Evolutionary conservation across 2,329 filamentous ascomycete species (phyloP), one percentile per base, ranked within the genome.

Genomic region (Phoma herbarum): DNA sequence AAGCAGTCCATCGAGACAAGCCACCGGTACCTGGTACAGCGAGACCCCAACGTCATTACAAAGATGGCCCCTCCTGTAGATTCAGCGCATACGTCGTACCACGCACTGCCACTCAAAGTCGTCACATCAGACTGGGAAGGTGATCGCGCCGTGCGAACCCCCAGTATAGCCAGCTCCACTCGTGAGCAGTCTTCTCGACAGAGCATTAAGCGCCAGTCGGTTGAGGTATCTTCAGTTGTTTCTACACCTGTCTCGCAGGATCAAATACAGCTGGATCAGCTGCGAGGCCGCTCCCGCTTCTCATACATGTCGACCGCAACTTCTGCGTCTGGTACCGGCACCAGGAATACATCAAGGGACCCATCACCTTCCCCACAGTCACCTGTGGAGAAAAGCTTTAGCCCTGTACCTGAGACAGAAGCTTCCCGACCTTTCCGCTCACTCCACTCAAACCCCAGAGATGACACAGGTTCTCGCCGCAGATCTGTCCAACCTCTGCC

Each of bases 401-500:
- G 62, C 9, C 41, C 56, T 18, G 31, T 42, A 6, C n/a, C 20
- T 23, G 56, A 59, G 2, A 29, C 66, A 23, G 74, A 77, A 33
- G 65, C 71, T 35, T 63, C 67, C 31, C 70, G 74, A 55, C 74
- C 71, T 44, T 68, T 77, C 52, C 76, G 70, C 42, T 77, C 76
- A 35, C 75, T 77, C 58, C 72, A 77, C 47, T 78, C 76, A 68
- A 76, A 72, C 45, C 75, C 75, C 9, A 73, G 59, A 48, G 70
- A 64, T 29, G 54, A 64, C 26, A 66, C 62, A 31, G 63, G 70
- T 16, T 73, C 65, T 54, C 71, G 75, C 18, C 69, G 76, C 37
- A 68, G 76, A 62, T 78, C 76, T 29, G 76, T 78, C 70, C 75
- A 77, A 37, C 73, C 73, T 37, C 61, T 77, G 16, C 75, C 75